Evolutionary conservation across 208 protist species (phyloP).

Genomic region (Wallacemonas sp.): DNA sequence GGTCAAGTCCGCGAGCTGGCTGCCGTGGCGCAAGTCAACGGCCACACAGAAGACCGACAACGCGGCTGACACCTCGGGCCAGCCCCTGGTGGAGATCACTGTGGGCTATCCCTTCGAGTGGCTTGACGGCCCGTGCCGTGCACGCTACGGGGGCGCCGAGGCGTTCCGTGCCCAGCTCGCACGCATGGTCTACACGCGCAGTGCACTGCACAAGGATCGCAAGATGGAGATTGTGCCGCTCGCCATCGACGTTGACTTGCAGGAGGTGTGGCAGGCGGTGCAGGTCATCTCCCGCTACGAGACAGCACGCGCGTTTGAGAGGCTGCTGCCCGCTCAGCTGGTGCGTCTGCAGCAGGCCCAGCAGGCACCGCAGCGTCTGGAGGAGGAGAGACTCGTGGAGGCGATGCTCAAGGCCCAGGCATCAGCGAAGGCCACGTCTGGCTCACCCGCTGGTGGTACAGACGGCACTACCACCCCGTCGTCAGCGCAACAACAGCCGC

Average conservation of each 20-base stretch:
- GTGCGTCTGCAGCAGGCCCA: background rate
- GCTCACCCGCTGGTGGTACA: too few species aligned
- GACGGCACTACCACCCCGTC: too few species aligned
- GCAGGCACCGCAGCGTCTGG: too few species aligned
- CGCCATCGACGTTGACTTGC: constrained; percentile 73
- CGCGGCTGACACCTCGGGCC: background rate
- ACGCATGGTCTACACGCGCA: constrained; percentile 60
- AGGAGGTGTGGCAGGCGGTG: constrained; percentile 64
- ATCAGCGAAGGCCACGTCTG: too few species aligned
- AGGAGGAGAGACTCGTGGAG: background rate
- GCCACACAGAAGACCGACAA: background rate
- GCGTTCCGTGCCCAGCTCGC: constrained; percentile 75
- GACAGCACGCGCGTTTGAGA: constrained; percentile 67
- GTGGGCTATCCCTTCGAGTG: constrained; percentile 87
- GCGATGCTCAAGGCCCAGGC: too few species aligned
- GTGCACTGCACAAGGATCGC: constrained; percentile 64
- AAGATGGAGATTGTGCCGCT: constrained; percentile 82
- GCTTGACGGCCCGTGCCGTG: constrained; percentile 64
- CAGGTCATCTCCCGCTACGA: constrained; percentile 77
- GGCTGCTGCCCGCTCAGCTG: constrained; percentile 23
- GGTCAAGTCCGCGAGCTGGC: background rate
- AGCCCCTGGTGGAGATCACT: constrained; percentile 70
- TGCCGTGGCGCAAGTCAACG: background rate
- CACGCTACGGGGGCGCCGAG: constrained; percentile 50
- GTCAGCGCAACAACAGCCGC: too few species aligned